Percentiles rank a stretch among this genome's conserved stretches.
Conservation (phyloP, 208 protist species). For the Leishmania lainsoni region DNA sequence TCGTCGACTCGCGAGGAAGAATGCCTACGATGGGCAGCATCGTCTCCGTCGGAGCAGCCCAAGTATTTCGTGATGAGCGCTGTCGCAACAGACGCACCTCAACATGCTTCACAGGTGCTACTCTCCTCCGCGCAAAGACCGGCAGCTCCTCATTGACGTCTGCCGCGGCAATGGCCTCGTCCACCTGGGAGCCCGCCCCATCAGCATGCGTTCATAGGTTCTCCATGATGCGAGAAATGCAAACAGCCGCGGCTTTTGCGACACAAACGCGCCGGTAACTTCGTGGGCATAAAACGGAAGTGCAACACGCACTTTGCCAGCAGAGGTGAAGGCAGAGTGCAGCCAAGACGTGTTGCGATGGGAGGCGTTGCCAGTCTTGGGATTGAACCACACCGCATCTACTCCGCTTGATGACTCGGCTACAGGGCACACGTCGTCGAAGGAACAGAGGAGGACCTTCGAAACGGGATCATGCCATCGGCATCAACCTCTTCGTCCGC, state of each 20-base stretch:
- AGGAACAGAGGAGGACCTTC: background rate
- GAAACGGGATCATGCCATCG: background rate
- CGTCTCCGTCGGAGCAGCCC: constrained; percentile 10
- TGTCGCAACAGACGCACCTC: constrained; percentile 38
- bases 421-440: background rate
- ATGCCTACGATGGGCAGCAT: constrained; percentile 20
- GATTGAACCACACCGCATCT: constrained; percentile 7
- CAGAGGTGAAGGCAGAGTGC: constrained; percentile 3
- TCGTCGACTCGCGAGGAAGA: constrained; percentile 22
- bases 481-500: background rate
- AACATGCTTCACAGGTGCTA: constrained; percentile 16
- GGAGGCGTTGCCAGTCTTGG: background rate
- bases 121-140: background rate
- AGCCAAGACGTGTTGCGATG: background rate
- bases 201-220: constrained; percentile 8
- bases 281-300: background rate
- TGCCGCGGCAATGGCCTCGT: background rate
- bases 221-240: constrained; percentile 16
- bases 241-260: constrained; percentile 18
- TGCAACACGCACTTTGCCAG: constrained; percentile 20
- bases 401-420: background rate
- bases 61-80: constrained; percentile 20
- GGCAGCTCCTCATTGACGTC: background rate
- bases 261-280: background rate
- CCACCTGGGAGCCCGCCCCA: background rate